phyloP scores from a whole-genome alignment of 495 filamentous ascomycete genomes.

The Cenococcum geophilum region DNA sequence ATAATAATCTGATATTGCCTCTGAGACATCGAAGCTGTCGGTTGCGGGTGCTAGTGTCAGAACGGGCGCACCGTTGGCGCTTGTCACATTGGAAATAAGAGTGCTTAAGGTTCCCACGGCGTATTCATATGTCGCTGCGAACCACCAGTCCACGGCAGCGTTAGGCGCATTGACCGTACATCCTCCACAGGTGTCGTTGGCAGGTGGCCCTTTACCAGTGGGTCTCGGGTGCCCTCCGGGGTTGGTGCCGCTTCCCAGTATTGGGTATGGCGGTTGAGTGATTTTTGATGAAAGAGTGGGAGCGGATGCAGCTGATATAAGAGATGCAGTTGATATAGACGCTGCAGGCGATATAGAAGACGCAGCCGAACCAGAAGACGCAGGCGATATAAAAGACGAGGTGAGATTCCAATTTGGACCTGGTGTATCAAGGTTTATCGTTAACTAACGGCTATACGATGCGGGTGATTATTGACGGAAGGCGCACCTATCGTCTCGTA shows the following conservation, averaged over 20 bases:
- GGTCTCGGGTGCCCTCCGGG: slow-evolving; percentile 4
- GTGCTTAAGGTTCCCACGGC: slow-evolving; percentile 4
- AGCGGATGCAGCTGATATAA: background rate
- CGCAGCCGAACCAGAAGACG: no score
- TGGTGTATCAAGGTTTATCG: background rate
- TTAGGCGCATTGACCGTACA: slow-evolving; percentile 25
- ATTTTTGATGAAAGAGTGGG: background rate
- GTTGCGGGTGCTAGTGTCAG: slow-evolving; percentile 14
- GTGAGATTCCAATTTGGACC: slow-evolving; percentile 5
- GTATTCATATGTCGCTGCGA: slow-evolving; percentile 12
- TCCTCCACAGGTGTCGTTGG: background rate
- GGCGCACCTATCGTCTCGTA: slow-evolving; percentile 12
- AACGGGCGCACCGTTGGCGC: background rate
- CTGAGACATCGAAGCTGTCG: slow-evolving; percentile 31
- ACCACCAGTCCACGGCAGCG: slow-evolving; percentile 28
- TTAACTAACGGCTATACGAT: background rate
- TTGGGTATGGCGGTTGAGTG: slow-evolving; percentile 1
- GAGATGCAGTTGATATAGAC: background rate
- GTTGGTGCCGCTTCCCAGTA: slow-evolving; percentile 1
- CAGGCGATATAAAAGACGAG: background rate
- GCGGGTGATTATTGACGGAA: background rate
- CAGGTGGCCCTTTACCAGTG: background rate
- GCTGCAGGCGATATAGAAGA: background rate
- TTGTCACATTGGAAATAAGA: slow-evolving; percentile 1
- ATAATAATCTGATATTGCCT: slow-evolving; percentile 5